A percentile compares a stretch with the other conserved stretches of the same genome.
Conservation (phyloP, 805 yeast genomes). For the Hanseniaspora meyeri region DNA sequence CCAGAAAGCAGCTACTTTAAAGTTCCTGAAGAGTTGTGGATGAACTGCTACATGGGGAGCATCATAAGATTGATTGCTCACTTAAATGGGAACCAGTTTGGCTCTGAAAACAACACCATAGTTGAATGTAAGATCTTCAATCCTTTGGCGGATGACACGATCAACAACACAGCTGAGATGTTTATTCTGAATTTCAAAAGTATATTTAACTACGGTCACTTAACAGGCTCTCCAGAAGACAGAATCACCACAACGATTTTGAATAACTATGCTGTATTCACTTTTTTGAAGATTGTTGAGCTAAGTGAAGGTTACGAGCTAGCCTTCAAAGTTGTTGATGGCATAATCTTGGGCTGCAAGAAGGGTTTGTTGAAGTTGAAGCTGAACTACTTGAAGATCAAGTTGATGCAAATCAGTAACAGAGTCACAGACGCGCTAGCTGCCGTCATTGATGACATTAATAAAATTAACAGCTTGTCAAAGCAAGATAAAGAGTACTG, state of each 20-base stretch:
- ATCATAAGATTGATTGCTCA: conserved; percentile 53
- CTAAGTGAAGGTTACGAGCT: conserved; percentile 23
- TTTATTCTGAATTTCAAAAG: conserved; percentile 25
- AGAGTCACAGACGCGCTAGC: conserved; percentile 29
- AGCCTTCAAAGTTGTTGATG: conserved; percentile 22
- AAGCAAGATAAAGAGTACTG: conserved; percentile 4
- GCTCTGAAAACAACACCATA: conserved; percentile 59
- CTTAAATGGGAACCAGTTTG: conserved; percentile 35
- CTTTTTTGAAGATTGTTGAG: conserved; percentile 24
- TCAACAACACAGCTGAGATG: conserved; percentile 24
- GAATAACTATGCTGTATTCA: conserved; percentile 27
- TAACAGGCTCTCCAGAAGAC: conserved; percentile 26
- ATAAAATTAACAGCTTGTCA: conserved; percentile 15
- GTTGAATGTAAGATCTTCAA: conserved; percentile 77
- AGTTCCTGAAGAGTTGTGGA: conserved; percentile 48
- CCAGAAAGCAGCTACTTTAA: conserved; percentile 14
- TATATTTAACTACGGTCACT: conserved; percentile 24
- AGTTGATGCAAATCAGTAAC: conserved; percentile 27
- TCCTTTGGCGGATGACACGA: conserved; percentile 42
- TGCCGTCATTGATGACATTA: conserved; percentile 23
- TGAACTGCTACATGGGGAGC: conserved; percentile 44
- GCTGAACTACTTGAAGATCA: conserved; percentile 21
- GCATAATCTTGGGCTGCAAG: conserved; percentile 16
- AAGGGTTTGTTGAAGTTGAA: conserved; percentile 21
- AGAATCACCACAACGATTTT: conserved; percentile 24